phyloP scores from a whole-genome alignment of 192 early-diverging fungal genomes.

The Coemansia sp. region DNA sequence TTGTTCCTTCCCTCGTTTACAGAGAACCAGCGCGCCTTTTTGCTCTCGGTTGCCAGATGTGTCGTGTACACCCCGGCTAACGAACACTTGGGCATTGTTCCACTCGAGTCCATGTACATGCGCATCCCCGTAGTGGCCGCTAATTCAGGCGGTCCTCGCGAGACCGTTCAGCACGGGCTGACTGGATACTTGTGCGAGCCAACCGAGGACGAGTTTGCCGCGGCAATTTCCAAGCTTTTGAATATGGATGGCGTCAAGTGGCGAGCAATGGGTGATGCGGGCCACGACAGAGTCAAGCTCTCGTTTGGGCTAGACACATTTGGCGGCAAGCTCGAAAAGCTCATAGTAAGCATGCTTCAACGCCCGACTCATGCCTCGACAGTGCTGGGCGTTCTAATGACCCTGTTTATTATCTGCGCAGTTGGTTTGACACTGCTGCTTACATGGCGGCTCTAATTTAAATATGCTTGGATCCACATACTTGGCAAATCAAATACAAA shows the following conservation, averaged over 20 bases:
- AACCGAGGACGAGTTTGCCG: constrained; percentile 60
- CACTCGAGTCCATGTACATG: constrained; percentile 93
- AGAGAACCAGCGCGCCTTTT: constrained; percentile 70
- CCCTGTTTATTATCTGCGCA: constrained; percentile 31
- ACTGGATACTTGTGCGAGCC: constrained; percentile 79
- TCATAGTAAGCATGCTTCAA: constrained; percentile 53
- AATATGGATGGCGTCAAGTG: constrained; percentile 16
- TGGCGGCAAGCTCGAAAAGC: constrained; percentile 62
- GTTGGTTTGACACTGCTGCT: constrained; percentile 6
- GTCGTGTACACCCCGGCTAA: constrained; percentile 88
- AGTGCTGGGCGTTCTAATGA: constrained; percentile 36
- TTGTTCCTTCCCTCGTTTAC: constrained; percentile 87
- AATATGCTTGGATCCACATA: background rate
- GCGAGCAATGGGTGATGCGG: constrained; percentile 62
- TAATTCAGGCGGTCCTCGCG: constrained; percentile 82
- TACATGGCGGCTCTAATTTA: constrained; percentile 1
- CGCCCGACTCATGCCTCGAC: constrained; percentile 17
- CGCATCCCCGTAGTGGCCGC: constrained; percentile 82
- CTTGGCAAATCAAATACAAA: background rate
- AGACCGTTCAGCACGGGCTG: constrained; percentile 66
- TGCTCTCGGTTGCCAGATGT: constrained; percentile 61
- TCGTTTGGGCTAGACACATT: constrained; percentile 68
- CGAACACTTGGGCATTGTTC: constrained; percentile 98
- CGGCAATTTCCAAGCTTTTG: constrained; percentile 58
- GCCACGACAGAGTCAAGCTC: constrained; percentile 58